These are phyloP conservation scores for Trifolium repens DNA, from an alignment of 306 rosid species.

Conservation along the genomic window DNA sequence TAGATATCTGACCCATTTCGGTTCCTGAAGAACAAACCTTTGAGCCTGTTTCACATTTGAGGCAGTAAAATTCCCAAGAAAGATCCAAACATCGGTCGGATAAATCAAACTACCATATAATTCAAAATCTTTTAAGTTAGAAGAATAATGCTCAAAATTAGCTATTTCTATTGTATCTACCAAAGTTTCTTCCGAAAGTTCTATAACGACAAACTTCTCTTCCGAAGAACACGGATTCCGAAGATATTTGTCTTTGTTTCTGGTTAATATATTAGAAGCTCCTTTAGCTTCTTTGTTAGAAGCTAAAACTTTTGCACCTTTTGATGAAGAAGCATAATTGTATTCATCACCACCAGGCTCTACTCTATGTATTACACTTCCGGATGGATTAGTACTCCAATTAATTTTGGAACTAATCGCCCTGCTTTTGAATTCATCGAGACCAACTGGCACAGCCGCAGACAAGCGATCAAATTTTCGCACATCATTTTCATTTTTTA, in stretches of 20 bases:
- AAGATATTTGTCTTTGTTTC: constrained; percentile 89
- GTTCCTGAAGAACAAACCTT: constrained; percentile 73
- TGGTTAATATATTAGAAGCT: constrained; percentile 81
- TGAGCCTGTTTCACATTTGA: constrained; percentile 80
- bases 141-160: constrained; percentile 91
- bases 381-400: constrained; percentile 56
- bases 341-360: constrained; percentile 89
- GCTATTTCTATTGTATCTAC: constrained; percentile 84
- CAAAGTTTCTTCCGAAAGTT: constrained; percentile 94
- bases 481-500: constrained; percentile 56
- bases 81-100: constrained; percentile 81
- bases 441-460: constrained; percentile 69
- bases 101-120: constrained; percentile 80
- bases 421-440: constrained; percentile 89
- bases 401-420: constrained; percentile 57
- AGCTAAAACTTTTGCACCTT: constrained; percentile 91
- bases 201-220: constrained; percentile 82
- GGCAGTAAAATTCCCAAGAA: constrained; percentile 82
- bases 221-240: constrained; percentile 94
- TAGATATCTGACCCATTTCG: constrained; percentile 92
- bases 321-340: constrained; percentile 92
- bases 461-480: constrained; percentile 58
- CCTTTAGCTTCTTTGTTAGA: constrained; percentile 98
- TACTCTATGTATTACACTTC: constrained; percentile 67
- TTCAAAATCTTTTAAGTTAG: constrained; percentile 82